Conservation (phyloP, 1,284 basidiomycete genomes). For the Coniferiporia weirii region DNA sequence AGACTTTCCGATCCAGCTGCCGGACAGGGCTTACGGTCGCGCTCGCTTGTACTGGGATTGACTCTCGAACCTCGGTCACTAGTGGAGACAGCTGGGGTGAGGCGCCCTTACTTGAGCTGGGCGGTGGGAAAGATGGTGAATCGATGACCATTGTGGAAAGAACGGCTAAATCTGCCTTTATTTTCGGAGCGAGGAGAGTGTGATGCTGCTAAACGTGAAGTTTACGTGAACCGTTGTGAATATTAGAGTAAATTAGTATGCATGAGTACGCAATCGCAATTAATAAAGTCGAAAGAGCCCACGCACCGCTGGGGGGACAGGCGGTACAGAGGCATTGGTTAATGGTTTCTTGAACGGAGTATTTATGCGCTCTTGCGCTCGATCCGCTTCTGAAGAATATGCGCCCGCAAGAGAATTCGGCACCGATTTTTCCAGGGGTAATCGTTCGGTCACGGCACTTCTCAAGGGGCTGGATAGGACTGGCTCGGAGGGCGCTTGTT, state of each 20-base stretch:
- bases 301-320: conserved; percentile 2
- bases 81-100: conserved; percentile 38
- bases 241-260: background rate
- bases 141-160: conserved; percentile 23
- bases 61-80: conserved; percentile 35
- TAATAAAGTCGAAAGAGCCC: background rate
- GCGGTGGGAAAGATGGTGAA: conserved; percentile 33
- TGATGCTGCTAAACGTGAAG: background rate
- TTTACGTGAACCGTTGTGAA: background rate
- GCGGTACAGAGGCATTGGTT: conserved; percentile 7
- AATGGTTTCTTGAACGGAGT: conserved; percentile 7
- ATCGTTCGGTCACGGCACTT: background rate
- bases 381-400: background rate
- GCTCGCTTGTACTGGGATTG: conserved; percentile 6
- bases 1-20: conserved; percentile 30
- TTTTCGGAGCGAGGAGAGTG: background rate
- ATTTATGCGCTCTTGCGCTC: background rate
- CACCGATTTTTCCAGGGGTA: background rate
- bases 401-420: background rate
- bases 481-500: background rate
- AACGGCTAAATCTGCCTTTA: conserved; percentile 3
- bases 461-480: background rate
- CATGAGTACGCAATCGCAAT: background rate
- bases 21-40: conserved; percentile 9
- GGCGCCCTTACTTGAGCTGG: conserved; percentile 23